Evolutionary conservation across 2,329 filamentous ascomycete species (phyloP).

Genomic region (Trichoderma sp.): DNA sequence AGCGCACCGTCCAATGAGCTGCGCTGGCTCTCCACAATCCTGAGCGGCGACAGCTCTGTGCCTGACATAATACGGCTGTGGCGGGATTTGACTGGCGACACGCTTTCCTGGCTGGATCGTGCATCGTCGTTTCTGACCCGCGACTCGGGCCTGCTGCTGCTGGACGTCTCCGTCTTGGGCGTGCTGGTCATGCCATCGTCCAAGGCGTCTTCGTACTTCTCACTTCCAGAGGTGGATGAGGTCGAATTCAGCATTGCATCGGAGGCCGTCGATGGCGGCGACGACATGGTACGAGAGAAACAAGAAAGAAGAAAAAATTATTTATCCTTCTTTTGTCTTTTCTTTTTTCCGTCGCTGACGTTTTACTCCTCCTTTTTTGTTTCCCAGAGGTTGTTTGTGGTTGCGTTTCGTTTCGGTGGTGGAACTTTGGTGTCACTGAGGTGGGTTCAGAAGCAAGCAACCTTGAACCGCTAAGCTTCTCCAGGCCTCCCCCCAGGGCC

Average conservation of each 20-base stretch:
- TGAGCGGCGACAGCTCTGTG: constrained; percentile 58
- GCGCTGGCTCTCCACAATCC: constrained; percentile 50
- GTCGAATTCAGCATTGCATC: constrained; percentile 43
- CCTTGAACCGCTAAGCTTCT: background rate
- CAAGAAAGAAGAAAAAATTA: background rate
- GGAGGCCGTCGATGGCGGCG: constrained; percentile 44
- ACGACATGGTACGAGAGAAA: constrained; percentile 38
- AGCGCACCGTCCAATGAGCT: constrained; percentile 30
- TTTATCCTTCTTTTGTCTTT: background rate
- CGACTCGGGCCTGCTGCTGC: constrained; percentile 5
- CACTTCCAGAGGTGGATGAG: constrained; percentile 37
- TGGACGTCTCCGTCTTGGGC: background rate
- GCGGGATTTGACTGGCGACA: constrained; percentile 50
- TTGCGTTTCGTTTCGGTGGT: background rate
- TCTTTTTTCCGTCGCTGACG: background rate
- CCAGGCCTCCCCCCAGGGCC: background rate
- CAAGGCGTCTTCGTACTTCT: constrained; percentile 35
- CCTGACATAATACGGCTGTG: constrained; percentile 60
- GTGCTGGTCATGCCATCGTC: constrained; percentile 39
- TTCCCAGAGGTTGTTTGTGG: background rate
- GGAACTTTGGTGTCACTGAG: constrained; percentile 2
- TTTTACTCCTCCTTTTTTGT: background rate
- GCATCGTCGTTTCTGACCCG: constrained; percentile 37
- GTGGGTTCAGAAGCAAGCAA: background rate
- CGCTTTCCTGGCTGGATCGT: constrained; percentile 48